phyloP scores from a whole-genome alignment of 371 early-diverging fungal species.

The Actinomortierella ambigua region DNA sequence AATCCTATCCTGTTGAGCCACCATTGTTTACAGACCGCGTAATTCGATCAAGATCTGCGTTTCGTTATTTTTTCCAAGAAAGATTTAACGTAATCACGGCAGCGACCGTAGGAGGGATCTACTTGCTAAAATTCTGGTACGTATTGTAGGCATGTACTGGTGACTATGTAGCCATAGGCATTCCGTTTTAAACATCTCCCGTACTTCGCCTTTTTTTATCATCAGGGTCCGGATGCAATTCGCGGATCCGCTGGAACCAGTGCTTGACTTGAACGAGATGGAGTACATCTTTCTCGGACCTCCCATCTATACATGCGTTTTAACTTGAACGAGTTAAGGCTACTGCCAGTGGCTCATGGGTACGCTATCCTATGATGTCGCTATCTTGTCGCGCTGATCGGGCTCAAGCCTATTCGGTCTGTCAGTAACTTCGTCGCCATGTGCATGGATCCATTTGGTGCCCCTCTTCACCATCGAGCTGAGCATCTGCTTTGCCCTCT shows the following conservation, averaged over 20 bases:
- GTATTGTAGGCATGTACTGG: too few species aligned
- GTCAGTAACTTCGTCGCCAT: constrained; percentile 62
- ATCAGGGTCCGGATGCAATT: constrained; percentile 65
- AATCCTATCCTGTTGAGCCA: too few species aligned
- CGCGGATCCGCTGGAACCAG: constrained; percentile 23
- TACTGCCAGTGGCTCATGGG: constrained; percentile 75
- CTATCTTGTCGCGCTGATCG: constrained; percentile 72
- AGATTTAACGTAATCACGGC: too few species aligned
- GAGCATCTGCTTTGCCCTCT: constrained; percentile 49
- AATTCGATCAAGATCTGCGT: too few species aligned
- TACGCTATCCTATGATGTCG: constrained; percentile 72
- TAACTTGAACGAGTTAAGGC: constrained; percentile 72
- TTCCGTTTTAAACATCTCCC: too few species aligned
- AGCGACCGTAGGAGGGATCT: too few species aligned
- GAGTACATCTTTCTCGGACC: constrained; percentile 55
- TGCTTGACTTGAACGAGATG: constrained; percentile 35
- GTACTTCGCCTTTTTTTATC: constrained; percentile 70
- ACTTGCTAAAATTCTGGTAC: too few species aligned
- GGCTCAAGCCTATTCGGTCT: constrained; percentile 85
- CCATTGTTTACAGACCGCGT: too few species aligned
- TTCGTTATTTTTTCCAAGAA: too few species aligned
- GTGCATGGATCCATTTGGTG: constrained; percentile 45
- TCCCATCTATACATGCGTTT: constrained; percentile 67
- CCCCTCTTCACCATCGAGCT: constrained; percentile 39
- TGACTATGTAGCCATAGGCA: too few species aligned